A percentile compares a stretch with the other conserved stretches of the same genome.
Conservation (phyloP, 2,329 filamentous ascomycete genomes). For the Neocucurbitaria cava region DNA sequence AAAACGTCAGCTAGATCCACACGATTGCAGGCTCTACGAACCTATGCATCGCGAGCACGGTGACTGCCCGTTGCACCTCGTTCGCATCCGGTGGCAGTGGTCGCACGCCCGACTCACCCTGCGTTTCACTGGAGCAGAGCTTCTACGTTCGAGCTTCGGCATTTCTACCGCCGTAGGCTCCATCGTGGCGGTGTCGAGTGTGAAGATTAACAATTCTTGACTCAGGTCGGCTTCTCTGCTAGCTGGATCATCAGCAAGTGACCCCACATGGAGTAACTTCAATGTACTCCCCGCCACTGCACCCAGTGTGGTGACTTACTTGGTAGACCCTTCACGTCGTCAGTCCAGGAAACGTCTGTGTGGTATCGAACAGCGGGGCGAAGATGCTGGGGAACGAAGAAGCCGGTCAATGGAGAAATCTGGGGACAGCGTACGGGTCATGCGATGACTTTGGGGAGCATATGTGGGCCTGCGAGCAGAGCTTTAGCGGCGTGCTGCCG, state of each 20-base stretch:
- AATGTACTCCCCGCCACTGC: neutral
- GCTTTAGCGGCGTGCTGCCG: slow-evolving; percentile 41
- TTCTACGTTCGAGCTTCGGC: slow-evolving; percentile 41
- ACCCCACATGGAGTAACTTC: neutral
- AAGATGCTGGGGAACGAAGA: slow-evolving; percentile 11
- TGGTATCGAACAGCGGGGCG: neutral
- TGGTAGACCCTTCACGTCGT: neutral
- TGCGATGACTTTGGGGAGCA: slow-evolving; percentile 44
- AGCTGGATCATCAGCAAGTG: too few species aligned
- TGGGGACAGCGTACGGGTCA: slow-evolving; percentile 37
- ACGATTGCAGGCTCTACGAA: slow-evolving; percentile 54
- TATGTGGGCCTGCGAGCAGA: slow-evolving; percentile 44
- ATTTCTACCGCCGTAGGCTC: slow-evolving; percentile 34
- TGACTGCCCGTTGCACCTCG: slow-evolving; percentile 90
- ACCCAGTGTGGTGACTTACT: neutral
- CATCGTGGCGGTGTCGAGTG: slow-evolving; percentile 27
- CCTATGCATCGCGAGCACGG: slow-evolving; percentile 92
- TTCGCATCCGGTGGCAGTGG: slow-evolving; percentile 93
- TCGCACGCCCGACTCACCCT: slow-evolving; percentile 93
- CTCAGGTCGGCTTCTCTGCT: neutral
- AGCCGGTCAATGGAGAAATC: slow-evolving; percentile 34
- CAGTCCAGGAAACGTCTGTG: slow-evolving; percentile 1
- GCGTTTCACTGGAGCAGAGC: slow-evolving; percentile 73
- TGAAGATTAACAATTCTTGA: neutral
- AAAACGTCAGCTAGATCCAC: slow-evolving; percentile 15